Conservation (phyloP, 169 alveolate species). For the Plasmodium inui region DNA sequence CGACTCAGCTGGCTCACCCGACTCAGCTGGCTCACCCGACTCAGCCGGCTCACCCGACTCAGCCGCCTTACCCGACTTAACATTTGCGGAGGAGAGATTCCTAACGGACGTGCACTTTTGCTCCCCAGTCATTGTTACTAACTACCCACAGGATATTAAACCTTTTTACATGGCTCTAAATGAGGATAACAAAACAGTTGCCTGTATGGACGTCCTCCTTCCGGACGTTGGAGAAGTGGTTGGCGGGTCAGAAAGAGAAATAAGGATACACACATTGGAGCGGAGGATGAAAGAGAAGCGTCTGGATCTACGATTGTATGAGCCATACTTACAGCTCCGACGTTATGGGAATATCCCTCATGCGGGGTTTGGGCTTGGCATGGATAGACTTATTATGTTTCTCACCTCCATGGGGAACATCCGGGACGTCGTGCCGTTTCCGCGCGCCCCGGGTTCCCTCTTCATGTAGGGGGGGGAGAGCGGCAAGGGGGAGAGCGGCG, state of each 20-base stretch:
- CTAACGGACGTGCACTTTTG: slow-evolving; percentile 88
- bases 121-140: slow-evolving; percentile 84
- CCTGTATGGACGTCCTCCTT: slow-evolving; percentile 96
- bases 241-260: slow-evolving; percentile 97
- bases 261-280: slow-evolving; percentile 54
- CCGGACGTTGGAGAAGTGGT: slow-evolving; percentile 97
- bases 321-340: slow-evolving; percentile 93
- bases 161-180: slow-evolving; percentile 96
- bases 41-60: too few relatives aligned
- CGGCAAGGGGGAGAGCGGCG: not conserved
- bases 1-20: too few relatives aligned
- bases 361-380: slow-evolving; percentile 98
- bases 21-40: too few relatives aligned
- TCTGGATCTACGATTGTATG: slow-evolving; percentile 85
- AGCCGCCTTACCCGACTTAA: slow-evolving; percentile 80
- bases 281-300: slow-evolving; percentile 88
- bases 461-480: slow-evolving; percentile 24
- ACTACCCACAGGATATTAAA: slow-evolving; percentile 92
- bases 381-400: slow-evolving; percentile 97
- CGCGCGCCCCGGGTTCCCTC: slow-evolving; percentile 88
- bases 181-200: slow-evolving; percentile 93
- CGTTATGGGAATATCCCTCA: slow-evolving; percentile 97
- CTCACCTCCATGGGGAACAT: slow-evolving; percentile 97
- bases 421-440: slow-evolving; percentile 99
- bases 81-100: slow-evolving; percentile 83